These are phyloP conservation scores for Pterulicium gracile DNA, from an alignment of 1,284 basidiomycete genomes.

Conservation along the genomic window DNA sequence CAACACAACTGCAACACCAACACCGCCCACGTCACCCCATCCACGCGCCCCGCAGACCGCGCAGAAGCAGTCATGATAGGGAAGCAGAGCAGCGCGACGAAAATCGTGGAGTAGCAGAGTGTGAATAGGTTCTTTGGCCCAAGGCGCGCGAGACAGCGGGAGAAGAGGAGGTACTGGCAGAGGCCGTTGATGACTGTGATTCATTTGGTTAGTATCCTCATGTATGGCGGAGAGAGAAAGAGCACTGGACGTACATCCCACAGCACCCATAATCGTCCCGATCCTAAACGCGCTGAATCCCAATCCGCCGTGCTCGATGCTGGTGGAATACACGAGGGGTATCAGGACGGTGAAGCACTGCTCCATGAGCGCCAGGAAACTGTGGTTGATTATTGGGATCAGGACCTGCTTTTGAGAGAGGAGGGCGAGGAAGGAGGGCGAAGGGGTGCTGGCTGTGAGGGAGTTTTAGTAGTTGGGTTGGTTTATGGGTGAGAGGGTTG, in stretches of 20 bases:
- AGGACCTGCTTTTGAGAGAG: conserved; percentile 20
- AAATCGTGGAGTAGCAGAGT: background rate
- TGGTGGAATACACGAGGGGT: conserved; percentile 17
- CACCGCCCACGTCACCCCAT: background rate
- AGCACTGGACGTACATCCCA: conserved; percentile 9
- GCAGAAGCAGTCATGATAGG: background rate
- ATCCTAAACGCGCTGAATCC: conserved; percentile 14
- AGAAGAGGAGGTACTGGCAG: conserved; percentile 10
- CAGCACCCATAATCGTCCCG: conserved; percentile 14
- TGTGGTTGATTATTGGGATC: conserved; percentile 21
- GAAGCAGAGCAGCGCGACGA: background rate
- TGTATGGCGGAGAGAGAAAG: background rate
- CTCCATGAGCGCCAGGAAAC: conserved; percentile 23
- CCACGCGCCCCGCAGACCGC: background rate
- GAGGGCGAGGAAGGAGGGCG: conserved; percentile 17
- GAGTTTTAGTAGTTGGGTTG: too few species aligned
- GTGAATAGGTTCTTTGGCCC: conserved; percentile 8
- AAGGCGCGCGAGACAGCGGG: conserved; percentile 6
- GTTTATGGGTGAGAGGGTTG: too few species aligned
- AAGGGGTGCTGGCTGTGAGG: too few species aligned
- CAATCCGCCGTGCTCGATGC: conserved; percentile 15
- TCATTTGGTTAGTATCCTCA: background rate
- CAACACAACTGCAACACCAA: conserved; percentile 5
- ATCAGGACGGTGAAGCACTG: conserved; percentile 19
- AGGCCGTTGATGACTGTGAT: conserved; percentile 8